phyloP scores from a whole-genome alignment of 306 rosid genomes.

The Carpinus viminea region DNA sequence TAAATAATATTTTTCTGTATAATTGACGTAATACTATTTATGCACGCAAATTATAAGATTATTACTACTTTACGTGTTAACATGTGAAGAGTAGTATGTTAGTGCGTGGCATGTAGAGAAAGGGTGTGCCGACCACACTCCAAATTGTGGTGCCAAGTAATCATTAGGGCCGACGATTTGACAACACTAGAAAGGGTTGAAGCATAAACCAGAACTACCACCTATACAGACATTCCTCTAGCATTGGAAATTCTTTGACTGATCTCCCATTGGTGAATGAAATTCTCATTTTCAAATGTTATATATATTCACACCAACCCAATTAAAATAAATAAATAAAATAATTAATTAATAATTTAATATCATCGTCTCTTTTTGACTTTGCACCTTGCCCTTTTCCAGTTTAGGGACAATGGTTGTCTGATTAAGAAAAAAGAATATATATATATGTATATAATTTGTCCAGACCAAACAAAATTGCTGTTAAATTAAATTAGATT shows the following conservation, averaged over 20 bases:
- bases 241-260: slow-evolving; percentile 46
- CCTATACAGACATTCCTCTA: neutral
- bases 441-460: no score
- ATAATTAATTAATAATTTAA: neutral
- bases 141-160: slow-evolving; percentile 5
- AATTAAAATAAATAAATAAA: neutral
- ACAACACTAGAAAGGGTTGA: slow-evolving; percentile 53
- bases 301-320: slow-evolving; percentile 9
- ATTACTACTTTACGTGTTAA: no score
- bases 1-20: no score
- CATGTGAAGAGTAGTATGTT: neutral
- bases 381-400: slow-evolving; percentile 18
- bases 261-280: slow-evolving; percentile 41
- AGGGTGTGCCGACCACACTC: neutral
- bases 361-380: neutral
- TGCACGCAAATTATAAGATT: no score
- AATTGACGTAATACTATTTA: no score
- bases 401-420: neutral
- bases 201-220: neutral
- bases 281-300: slow-evolving; percentile 35
- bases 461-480: neutral
- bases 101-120: neutral
- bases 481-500: neutral
- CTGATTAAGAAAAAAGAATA: neutral
- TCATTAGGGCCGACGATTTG: slow-evolving; percentile 48